These are phyloP conservation scores for Aspergillus pseudonomiae DNA, from an alignment of 2,329 filamentous ascomycete species.

Conservation along the genomic window DNA sequence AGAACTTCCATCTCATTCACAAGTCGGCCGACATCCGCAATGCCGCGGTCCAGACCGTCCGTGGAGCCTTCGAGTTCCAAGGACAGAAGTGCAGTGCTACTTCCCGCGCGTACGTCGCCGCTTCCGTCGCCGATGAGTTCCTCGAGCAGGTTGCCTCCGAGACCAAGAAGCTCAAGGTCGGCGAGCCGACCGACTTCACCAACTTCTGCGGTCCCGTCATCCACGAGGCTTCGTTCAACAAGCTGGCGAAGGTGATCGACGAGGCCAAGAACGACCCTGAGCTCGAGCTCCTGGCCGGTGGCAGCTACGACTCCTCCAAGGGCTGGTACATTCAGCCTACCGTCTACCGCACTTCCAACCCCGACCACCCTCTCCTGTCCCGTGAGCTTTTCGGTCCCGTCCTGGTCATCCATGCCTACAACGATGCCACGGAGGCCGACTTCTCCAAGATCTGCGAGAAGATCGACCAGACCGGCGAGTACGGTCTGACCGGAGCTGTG, in stretches of 20 bases:
- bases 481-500: constrained; percentile 48
- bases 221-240: constrained; percentile 78
- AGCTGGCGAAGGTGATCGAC: constrained; percentile 75
- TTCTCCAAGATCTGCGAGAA: constrained; percentile 62
- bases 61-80: constrained; percentile 87
- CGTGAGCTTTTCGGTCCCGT: constrained; percentile 84
- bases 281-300: constrained; percentile 73
- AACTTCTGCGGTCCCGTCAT: constrained; percentile 91
- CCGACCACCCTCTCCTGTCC: constrained; percentile 72
- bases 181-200: constrained; percentile 68
- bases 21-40: constrained; percentile 75
- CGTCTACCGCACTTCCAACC: constrained; percentile 74
- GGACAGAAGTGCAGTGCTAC: constrained; percentile 90
- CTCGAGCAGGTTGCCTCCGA: constrained; percentile 68
- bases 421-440: constrained; percentile 63
- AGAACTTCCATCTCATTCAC: constrained; percentile 90
- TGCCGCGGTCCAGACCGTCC: constrained; percentile 78
- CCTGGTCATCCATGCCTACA: constrained; percentile 74
- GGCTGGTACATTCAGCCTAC: constrained; percentile 86
- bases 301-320: constrained; percentile 74
- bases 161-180: constrained; percentile 70
- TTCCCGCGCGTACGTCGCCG: constrained; percentile 76
- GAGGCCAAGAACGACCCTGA: constrained; percentile 74
- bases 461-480: constrained; percentile 45
- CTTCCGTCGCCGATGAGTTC: constrained; percentile 74